These are phyloP conservation scores for Helotiales sp. DNA, from an alignment of 2,329 filamentous ascomycete species.

Conservation along the genomic window DNA sequence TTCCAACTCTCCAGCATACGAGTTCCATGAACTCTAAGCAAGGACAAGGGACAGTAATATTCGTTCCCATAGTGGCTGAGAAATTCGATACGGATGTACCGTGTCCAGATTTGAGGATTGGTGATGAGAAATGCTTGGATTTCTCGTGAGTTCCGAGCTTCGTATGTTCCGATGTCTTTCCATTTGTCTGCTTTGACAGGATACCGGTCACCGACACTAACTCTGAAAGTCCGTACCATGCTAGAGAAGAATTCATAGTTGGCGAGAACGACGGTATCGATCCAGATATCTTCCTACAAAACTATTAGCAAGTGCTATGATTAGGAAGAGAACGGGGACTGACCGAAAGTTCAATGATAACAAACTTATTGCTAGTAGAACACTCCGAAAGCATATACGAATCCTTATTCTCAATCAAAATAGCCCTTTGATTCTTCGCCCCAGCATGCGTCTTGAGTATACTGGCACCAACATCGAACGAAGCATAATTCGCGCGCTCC, in stretches of 20 bases:
- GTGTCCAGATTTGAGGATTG: slow-evolving; percentile 93
- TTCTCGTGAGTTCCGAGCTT: slow-evolving; percentile 89
- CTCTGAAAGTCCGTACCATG: slow-evolving; percentile 87
- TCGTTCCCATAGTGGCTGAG: slow-evolving; percentile 94
- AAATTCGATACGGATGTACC: slow-evolving; percentile 91
- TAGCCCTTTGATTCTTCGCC: slow-evolving; percentile 84
- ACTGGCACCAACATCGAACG: slow-evolving; percentile 94
- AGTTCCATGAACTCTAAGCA: slow-evolving; percentile 89
- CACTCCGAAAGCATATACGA: slow-evolving; percentile 98
- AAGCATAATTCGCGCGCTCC: slow-evolving; percentile 95
- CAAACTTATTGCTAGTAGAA: slow-evolving; percentile 83
- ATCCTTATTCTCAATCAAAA: slow-evolving; percentile 96
- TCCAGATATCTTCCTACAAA: slow-evolving; percentile 62
- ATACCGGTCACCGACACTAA: slow-evolving; percentile 93
- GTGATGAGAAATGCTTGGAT: slow-evolving; percentile 95
- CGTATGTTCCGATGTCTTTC: slow-evolving; percentile 85
- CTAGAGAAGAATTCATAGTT: slow-evolving; percentile 99
- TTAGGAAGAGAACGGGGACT: slow-evolving; percentile 59
- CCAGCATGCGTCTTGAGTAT: slow-evolving; percentile 87
- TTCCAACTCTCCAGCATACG: slow-evolving; percentile 94
- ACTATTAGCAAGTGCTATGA: slow-evolving; percentile 24
- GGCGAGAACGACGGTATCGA: slow-evolving; percentile 95
- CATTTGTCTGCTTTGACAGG: slow-evolving; percentile 92
- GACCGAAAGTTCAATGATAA: slow-evolving; percentile 86
- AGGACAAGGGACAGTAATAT: slow-evolving; percentile 91